Percentiles rank a stretch among this genome's conserved stretches.
These are phyloP conservation scores for Tephrocybe sp. DNA, from an alignment of 768 basidiomycete species.

Conservation along the genomic window DNA sequence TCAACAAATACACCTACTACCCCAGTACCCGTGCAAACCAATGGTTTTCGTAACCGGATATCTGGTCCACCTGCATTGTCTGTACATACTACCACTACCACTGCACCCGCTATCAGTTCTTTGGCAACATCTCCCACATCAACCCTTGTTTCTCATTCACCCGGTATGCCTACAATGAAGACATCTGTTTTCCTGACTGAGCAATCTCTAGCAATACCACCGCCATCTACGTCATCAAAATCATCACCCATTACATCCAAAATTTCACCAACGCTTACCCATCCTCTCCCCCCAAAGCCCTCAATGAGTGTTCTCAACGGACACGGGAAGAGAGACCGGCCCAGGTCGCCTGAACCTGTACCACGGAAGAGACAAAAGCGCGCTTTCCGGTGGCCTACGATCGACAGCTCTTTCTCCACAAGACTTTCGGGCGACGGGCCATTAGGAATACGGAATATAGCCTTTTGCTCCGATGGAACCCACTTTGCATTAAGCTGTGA, in stretches of 20 bases:
- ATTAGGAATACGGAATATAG: conserved; percentile 43
- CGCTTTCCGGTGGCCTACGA: conserved; percentile 46
- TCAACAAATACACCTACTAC: not conserved
- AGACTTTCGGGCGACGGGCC: conserved; percentile 45
- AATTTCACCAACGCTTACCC: conserved; percentile 18
- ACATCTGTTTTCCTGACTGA: not conserved
- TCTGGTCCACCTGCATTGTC: conserved; percentile 6
- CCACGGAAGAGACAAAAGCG: conserved; percentile 30
- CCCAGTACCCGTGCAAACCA: not conserved
- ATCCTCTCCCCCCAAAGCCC: conserved; percentile 33
- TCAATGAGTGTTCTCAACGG: conserved; percentile 20
- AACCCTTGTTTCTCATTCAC: conserved; percentile 6
- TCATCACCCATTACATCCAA: conserved; percentile 8
- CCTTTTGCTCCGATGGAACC: conserved; percentile 52
- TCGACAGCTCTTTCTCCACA: conserved; percentile 33
- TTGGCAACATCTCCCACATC: conserved; percentile 8
- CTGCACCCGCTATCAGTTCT: not conserved
- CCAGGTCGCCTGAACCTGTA: conserved; percentile 17
- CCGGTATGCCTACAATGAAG: conserved; percentile 7
- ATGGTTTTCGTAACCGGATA: conserved; percentile 15
- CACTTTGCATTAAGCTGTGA: conserved; percentile 57
- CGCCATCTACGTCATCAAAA: not conserved
- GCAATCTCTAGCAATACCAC: not conserved
- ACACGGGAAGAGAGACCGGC: conserved; percentile 41
- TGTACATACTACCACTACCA: conserved; percentile 1